Percentiles rank a stretch among this genome's conserved stretches.
phyloP scores from a whole-genome alignment of 2,329 filamentous ascomycete species.

The Myrmaecium sp. region DNA sequence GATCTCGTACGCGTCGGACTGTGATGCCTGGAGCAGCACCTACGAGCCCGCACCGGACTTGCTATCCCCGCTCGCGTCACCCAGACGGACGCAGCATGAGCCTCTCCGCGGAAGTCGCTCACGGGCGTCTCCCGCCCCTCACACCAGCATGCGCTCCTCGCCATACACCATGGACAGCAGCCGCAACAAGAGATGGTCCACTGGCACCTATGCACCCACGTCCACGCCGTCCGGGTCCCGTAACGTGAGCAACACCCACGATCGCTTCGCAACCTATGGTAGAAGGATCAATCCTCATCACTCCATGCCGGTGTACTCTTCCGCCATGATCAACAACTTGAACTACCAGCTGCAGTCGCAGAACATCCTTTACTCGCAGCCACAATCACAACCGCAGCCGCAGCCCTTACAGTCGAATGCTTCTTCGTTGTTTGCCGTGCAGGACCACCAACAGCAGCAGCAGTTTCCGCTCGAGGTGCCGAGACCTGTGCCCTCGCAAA shows the following conservation, averaged over 20 bases:
- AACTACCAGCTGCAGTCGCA: slow-evolving; percentile 17
- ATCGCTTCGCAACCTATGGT: slow-evolving; percentile 43
- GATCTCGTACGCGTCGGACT: slow-evolving; percentile 41
- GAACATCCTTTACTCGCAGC: slow-evolving; percentile 20
- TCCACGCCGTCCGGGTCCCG: slow-evolving; percentile 41
- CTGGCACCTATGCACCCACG: slow-evolving; percentile 40
- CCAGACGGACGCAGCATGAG: slow-evolving; percentile 44
- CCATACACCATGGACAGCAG: slow-evolving; percentile 53
- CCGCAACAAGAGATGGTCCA: slow-evolving; percentile 62
- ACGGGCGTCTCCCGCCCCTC: slow-evolving; percentile 54
- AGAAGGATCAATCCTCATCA: slow-evolving; percentile 34
- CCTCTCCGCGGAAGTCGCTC: slow-evolving; percentile 42
- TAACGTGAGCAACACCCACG: slow-evolving; percentile 39
- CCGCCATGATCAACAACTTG: slow-evolving; percentile 14
- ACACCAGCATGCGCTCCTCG: slow-evolving; percentile 48
- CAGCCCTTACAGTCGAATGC: slow-evolving; percentile 38
- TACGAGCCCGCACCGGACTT: slow-evolving; percentile 51
- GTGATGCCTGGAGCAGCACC: slow-evolving; percentile 50
- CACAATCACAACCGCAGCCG: slow-evolving; percentile 11
- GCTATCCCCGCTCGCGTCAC: slow-evolving; percentile 56
- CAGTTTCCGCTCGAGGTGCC: slow-evolving; percentile 38
- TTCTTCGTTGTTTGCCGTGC: slow-evolving; percentile 27
- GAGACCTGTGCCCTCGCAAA: slow-evolving; percentile 46
- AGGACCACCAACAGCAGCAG: slow-evolving; percentile 30
- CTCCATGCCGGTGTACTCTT: slow-evolving; percentile 20